Base-by-base conservation (phyloP, 192 early-diverging fungal species). In the Paraglomus brasilianum region DNA sequence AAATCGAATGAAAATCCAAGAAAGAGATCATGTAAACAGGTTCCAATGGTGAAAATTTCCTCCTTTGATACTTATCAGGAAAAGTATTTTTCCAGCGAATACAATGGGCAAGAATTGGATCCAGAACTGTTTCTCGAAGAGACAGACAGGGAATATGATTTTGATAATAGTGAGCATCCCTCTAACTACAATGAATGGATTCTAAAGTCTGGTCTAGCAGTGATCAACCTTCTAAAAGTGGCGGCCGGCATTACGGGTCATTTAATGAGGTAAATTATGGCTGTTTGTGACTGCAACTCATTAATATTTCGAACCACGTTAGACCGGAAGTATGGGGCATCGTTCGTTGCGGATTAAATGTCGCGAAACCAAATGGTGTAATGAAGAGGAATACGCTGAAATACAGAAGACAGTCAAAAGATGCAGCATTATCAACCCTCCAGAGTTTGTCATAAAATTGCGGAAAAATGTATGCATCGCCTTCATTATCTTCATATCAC, bases 281-380 rank as follows among this genome's bases (percentile, higher is more conserved):
- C 11, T 66, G 15, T 66, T 52, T 66, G 41, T 64, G 13, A 51
- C 8, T 10, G 48, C 38, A 66, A 66, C 5, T 19, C 7, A 66
- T 66, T 66, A 66, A 66, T 66, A 39, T 66, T 51, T 49, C 13
- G 36, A 66, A 1, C 41, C 30, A 50, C 10, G 5, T 66, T 66
- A 66, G 48, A 51, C 47, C 48, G 51, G 64, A 66, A 52, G 47
- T 51, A 52, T 66, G 64, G 61, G 47, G 64, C 52, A 66, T 66
- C 4, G 0, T 66, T 39, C 38, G 38, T 66, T 66, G 64, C 14
- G 49, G 6, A 66, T 21, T 66, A 51, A 66, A 66, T 5, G 49
- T 51, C 4, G 48, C 17, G 5, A 66, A 66, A 51, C 49, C 9
- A 66, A 66, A 66, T 66, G 49, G 38, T 66, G 49, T 52, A 0